Base-by-base conservation (phyloP, 179 eudicot genomes). In the Carnegiea gigantea region DNA sequence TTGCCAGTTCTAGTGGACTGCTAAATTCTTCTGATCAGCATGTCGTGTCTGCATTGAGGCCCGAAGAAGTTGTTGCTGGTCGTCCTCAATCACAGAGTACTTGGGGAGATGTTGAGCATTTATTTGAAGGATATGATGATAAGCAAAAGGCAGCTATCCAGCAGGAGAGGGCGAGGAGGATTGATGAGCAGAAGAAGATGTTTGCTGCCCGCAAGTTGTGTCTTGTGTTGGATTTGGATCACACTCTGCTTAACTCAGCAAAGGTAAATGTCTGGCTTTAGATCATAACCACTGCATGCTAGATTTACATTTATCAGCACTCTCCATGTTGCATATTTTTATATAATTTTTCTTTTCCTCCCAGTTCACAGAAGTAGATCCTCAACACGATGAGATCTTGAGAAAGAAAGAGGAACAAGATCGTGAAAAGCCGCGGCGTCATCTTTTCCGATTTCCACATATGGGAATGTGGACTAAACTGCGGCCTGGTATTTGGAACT, bases 401-500 rank as follows among this genome's bases (percentile, higher is more conserved):
- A 95, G 94, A 79, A 95, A 93, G 92, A 93, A 93, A 87, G 99
- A 95, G 88, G 98, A 92, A 79, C 98, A 91, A 74, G 99, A 97
- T 79, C 97, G 94, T 78, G 98, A 90, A 83, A 91, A 91, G 88
- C 91, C 93, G 20, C 84, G 87, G 26, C 88, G 97, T 79, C 97
- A 97, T 88, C 96, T 97, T 48, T 95, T 95, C 74, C 93, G 98
- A 49, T 97, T 95, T 84, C 98, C 97, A 44, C 98, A 93, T 76
- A 97, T 97, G 99, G 92, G 91, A 79, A 97, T 97, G 99, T 97
- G 99, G 99, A 97, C 99, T 21, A 97, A 97, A 74, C 84, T 97
- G 85, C 92, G 98, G 53, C 98, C 99, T 71, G 99, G 99, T 51
- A 91, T 97, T 53, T 97, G 99, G 99, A 95, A 89, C 79, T 97